Base-by-base conservation (phyloP, 2,329 filamentous ascomycete species). In the Talaromyces amestolkiae region DNA sequence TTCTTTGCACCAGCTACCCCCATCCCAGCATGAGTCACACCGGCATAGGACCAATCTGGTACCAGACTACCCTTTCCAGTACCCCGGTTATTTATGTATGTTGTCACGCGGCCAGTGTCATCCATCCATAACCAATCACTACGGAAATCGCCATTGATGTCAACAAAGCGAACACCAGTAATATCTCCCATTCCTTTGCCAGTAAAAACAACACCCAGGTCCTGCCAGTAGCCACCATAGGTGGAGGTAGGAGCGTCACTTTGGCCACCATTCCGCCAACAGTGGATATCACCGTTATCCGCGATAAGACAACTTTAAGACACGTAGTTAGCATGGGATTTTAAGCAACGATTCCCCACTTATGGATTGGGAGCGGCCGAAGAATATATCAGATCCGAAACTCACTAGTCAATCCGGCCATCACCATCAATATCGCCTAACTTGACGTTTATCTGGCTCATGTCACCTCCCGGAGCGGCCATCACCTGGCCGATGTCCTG, bases 111-210 rank as follows among this genome's bases (percentile, higher is more conserved):
- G n/a, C 67, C 68, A n/a, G 62, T 53, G 2, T 66, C 49, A 27
- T 65, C 54, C 3, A 70, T 0, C 60, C 69, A 71, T 13, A 72
- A 41, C 69, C 69, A 72, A 58, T 72, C 70, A 10, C 63, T 56
- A 58, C 69, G 53, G 5, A 67, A 63, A 61, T 74, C 71, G 10
- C 71, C 71, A 43, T 74, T 73, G 22, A 74, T 70, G 61, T 74
- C 72, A 8, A 71, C 66, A 11, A 72, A 58, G 0, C 64, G 63
- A 13, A 68, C 64, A 8, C 58, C 58, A 22, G 15, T 13, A 1
- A 60, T n/a, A 9, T 60, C 39, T 3, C 58, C 39, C 8, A 60
- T 8, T 15, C 39, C 58, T 60, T 35, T 33, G 3, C 58, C 58
- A 6, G 41, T 47, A 13, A 59, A 27, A 1, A 45, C 10, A 8